phyloP scores from a whole-genome alignment of 2,329 filamentous ascomycete genomes.

The Cryphonectria carpinicola region DNA sequence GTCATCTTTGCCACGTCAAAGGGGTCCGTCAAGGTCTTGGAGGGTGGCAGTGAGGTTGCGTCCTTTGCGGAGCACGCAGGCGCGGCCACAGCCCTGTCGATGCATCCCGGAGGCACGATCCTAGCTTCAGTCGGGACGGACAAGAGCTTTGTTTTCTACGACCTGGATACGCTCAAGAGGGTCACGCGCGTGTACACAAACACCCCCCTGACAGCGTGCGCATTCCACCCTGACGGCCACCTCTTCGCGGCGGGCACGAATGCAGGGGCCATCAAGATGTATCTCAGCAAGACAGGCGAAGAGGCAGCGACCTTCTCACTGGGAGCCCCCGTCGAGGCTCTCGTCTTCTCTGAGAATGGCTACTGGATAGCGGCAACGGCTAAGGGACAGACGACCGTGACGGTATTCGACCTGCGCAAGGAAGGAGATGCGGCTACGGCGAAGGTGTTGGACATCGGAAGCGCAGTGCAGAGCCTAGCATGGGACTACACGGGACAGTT shows the following conservation, averaged over 20 bases:
- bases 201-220: constrained; percentile 72
- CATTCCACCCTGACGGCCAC: constrained; percentile 97
- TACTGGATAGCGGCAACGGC: constrained; percentile 90
- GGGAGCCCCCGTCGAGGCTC: constrained; percentile 70
- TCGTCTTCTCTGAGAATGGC: constrained; percentile 94
- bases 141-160: constrained; percentile 92
- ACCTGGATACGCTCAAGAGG: constrained; percentile 68
- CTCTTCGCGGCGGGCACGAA: constrained; percentile 83
- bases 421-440: constrained; percentile 79
- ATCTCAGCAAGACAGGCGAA: constrained; percentile 79
- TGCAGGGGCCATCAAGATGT: constrained; percentile 83
- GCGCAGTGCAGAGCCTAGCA: constrained; percentile 71
- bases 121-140: constrained; percentile 87
- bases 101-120: constrained; percentile 83
- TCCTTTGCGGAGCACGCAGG: constrained; percentile 83
- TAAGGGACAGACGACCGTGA: constrained; percentile 76
- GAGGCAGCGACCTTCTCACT: constrained; percentile 75
- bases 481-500: constrained; percentile 98
- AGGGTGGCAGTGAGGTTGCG: constrained; percentile 69
- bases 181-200: constrained; percentile 81
- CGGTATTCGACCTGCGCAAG: constrained; percentile 91
- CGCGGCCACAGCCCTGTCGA: constrained; percentile 72
- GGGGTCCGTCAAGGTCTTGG: constrained; percentile 79
- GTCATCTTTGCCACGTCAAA: constrained; percentile 75
- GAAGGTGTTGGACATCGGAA: constrained; percentile 86